Conservation (phyloP, 176 grass and related monocot species). For the Rhynchospora tenuis region DNA sequence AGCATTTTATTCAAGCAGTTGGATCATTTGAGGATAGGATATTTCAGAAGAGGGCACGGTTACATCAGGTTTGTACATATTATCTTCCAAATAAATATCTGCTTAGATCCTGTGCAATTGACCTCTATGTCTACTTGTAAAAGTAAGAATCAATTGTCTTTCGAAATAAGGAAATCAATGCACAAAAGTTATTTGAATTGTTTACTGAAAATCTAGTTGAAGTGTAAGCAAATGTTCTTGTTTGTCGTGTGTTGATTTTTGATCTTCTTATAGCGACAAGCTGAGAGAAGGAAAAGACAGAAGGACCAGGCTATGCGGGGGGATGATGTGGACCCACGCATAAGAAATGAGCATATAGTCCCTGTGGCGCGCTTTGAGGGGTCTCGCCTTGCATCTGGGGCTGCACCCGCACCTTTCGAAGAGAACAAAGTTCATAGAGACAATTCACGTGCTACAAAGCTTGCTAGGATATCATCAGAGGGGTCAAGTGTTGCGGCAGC, state of each 20-base stretch:
- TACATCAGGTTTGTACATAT: constrained; percentile 63
- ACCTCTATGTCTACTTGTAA: not conserved
- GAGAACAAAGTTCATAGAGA: constrained; percentile 28
- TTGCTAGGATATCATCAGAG: constrained; percentile 40
- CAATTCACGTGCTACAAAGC: constrained; percentile 39
- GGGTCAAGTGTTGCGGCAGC: constrained; percentile 62
- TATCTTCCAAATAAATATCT: not conserved
- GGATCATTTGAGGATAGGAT: constrained; percentile 87
- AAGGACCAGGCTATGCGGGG: constrained; percentile 74
- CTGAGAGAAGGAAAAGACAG: constrained; percentile 76
- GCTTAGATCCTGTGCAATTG: not conserved
- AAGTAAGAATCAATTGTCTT: not conserved
- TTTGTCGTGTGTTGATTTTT: constrained; percentile 24
- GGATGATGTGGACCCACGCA: constrained; percentile 80
- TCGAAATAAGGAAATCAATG: not conserved
- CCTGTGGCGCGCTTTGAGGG: constrained; percentile 75
- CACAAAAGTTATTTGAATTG: not conserved
- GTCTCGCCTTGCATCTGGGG: constrained; percentile 81
- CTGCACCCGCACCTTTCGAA: constrained; percentile 59
- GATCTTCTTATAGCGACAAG: constrained; percentile 61
- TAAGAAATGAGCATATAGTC: constrained; percentile 64
- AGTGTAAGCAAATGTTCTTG: not conserved
- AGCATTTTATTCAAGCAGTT: constrained; percentile 97
- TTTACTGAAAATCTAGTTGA: constrained; percentile 1
- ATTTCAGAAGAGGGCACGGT: constrained; percentile 90